phyloP scores from a whole-genome alignment of 2,329 filamentous ascomycete genomes.

The Fusarium sp. region DNA sequence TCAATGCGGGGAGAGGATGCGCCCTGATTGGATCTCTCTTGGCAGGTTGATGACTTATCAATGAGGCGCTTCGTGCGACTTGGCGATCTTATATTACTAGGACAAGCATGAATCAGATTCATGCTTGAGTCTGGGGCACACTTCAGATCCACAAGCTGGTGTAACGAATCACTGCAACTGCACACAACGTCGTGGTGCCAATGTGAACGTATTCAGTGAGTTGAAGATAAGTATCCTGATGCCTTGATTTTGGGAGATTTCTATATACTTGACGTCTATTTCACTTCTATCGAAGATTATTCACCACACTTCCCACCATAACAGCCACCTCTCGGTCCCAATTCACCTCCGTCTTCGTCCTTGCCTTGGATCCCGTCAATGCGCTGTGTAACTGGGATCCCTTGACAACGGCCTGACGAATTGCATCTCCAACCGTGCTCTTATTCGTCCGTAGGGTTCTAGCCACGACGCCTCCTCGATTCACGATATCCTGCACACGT shows the following conservation, averaged over 20 bases:
- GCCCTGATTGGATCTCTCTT: conserved; percentile 35
- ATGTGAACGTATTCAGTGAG: background rate
- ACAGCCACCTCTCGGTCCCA: conserved; percentile 96
- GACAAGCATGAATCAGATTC: conserved; percentile 5
- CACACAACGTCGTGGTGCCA: background rate
- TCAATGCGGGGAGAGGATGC: conserved; percentile 33
- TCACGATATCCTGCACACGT: conserved; percentile 85
- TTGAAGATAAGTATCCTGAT: background rate
- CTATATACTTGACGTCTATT: background rate
- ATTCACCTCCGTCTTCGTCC: conserved; percentile 58
- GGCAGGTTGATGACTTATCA: conserved; percentile 36
- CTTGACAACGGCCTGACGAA: conserved; percentile 84
- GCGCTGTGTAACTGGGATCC: conserved; percentile 77
- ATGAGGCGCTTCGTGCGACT: background rate
- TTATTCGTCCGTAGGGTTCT: conserved; percentile 82
- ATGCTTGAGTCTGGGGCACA: background rate
- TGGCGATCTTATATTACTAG: conserved; percentile 21
- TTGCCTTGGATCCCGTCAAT: conserved; percentile 56
- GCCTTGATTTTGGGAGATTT: background rate
- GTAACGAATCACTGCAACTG: background rate
- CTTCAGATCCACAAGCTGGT: background rate
- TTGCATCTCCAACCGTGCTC: conserved; percentile 77
- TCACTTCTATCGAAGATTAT: conserved; percentile 56
- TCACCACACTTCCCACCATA: conserved; percentile 88
- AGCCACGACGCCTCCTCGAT: conserved; percentile 83